Evolutionary conservation across 768 basidiomycete species (phyloP), one percentile per base, ranked within the genome.

Genomic region (Xanthoconium stramineum): DNA sequence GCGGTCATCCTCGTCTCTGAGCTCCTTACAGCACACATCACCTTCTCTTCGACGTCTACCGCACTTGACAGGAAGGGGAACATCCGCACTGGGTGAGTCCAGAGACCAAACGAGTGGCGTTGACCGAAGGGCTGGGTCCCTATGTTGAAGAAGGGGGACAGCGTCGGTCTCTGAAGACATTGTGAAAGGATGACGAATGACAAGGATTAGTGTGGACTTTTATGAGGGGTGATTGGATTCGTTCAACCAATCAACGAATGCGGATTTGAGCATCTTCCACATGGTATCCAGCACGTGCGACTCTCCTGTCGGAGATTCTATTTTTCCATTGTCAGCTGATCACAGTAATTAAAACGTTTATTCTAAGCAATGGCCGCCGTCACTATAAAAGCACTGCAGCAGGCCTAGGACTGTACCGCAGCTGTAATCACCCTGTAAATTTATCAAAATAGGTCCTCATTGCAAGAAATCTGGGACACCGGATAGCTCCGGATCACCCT

Each of bases 21-120:
- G 83, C 52, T 94, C 91, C 65, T 91, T 89, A 76, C 94, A 97
- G 74, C 94, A 96, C 5, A 94, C 72, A 9, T 88, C 89, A 49
- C 80, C 82, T 44, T 74, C 74, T 33, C 80, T 78, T 33, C 74
- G 71, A 52, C 81, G 73, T 58, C 80, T 73, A 15, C 79, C 78
- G 65, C 89, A 91, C 66, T 84, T 83, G 20, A 81, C 74, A 6
- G 76, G 72, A 3, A 83, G 72, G 1, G 86, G 81, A 0, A 79
- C 71, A 2, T 73, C 71, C 3, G 74, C 58, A 12, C 67, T 71
- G 6, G 82, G 69, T 9, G 76, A 61, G 20, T 80, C 75, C 20
- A 90, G 76, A 9, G 85, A 70, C 89, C 89, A 91, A 0, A 90
- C 81, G 2, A 86, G 83, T 8, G 83, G 78, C 52, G 75, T 80